Base-by-base conservation (phyloP, 1,284 basidiomycete genomes). In the Moesziomyces sp. region DNA sequence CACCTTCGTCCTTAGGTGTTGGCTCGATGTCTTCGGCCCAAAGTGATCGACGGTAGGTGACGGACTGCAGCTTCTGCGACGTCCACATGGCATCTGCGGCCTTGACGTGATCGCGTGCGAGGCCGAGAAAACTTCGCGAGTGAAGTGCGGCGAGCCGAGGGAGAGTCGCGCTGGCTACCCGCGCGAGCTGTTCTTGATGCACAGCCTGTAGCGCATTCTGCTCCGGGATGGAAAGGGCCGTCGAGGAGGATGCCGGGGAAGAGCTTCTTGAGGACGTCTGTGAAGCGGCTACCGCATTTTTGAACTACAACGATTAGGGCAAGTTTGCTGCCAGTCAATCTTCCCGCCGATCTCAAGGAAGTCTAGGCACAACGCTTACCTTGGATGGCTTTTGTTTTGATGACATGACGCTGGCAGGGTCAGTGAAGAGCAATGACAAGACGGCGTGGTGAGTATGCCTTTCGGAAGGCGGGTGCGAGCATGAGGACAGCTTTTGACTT, bases 101-200 rank as follows among this genome's bases (percentile, higher is more conserved):
- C 3, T 52, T 33, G 9, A 43, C 30, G 21, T 60, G 58, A 0
- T 30, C 10, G 1, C 59, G 40, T 3, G 70, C 70, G 18, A 73
- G 60, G 46, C 51, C 30, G 6, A 69, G 55, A 21, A 74, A 74
- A 2, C 52, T 52, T 1, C 55, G 58, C 1, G 66, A 69, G n/a
- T 74, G 71, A 5, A 53, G 35, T 5, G 66, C 46, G 0, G 71
- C 58, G 8, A 74, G 59, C 8, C 59, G 52, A 11, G 71, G 71
- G 5, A 74, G 50, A 5, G 49, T 57, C 9, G 35, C 44, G 18
- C 47, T 46, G 9, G 58, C 49, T 23, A 69, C 42, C 9, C 66
- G 58, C 0, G 71, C 61, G 2, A 74, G 54, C 5, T 65, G 62
- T 16, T 74, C 71, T 42, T 74, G 66, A 26, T 74, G 71, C 3